Conservation (phyloP, 2,329 filamentous ascomycete genomes). For the Alternaria sp. region DNA sequence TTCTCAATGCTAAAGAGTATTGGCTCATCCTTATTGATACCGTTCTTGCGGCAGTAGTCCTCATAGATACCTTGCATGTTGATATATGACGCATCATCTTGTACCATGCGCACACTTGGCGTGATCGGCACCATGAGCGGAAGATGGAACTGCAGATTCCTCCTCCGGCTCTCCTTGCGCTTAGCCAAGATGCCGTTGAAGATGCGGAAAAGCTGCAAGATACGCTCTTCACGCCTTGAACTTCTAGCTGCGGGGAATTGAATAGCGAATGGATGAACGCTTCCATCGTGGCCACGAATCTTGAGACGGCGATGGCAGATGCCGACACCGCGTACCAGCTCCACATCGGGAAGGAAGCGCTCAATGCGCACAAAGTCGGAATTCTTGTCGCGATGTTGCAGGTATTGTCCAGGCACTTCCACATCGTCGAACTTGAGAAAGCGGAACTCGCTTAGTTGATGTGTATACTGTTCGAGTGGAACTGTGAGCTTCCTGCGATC, state of each 20-base stretch:
- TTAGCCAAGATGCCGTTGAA: conserved; percentile 92
- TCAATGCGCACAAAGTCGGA: conserved; percentile 98
- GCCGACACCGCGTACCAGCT: conserved; percentile 88
- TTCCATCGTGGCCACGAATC: conserved; percentile 97
- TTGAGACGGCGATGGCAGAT: conserved; percentile 91
- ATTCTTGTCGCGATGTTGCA: conserved; percentile 98
- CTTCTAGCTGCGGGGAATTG: conserved; percentile 94
- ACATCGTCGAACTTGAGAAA: conserved; percentile 99
- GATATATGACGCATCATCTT: conserved; percentile 94
- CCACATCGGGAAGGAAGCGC: conserved; percentile 92
- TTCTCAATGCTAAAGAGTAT: conserved; percentile 96
- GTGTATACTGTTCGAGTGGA: conserved; percentile 84
- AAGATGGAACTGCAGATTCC: conserved; percentile 94
- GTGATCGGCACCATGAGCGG: conserved; percentile 95
- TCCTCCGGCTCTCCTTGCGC: conserved; percentile 91
- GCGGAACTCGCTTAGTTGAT: conserved; percentile 92
- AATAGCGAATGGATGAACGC: conserved; percentile 93
- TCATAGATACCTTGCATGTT: conserved; percentile 95
- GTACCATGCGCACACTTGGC: conserved; percentile 91
- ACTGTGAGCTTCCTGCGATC: conserved; percentile 79
- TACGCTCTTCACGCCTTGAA: conserved; percentile 91
- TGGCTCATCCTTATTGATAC: conserved; percentile 92
- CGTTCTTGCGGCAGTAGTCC: conserved; percentile 88
- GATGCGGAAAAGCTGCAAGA: conserved; percentile 94
- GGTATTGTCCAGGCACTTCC: conserved; percentile 95